Conservation (phyloP, 1,139 yeast genomes). For the Debaryomycetaceae sp. region DNA sequence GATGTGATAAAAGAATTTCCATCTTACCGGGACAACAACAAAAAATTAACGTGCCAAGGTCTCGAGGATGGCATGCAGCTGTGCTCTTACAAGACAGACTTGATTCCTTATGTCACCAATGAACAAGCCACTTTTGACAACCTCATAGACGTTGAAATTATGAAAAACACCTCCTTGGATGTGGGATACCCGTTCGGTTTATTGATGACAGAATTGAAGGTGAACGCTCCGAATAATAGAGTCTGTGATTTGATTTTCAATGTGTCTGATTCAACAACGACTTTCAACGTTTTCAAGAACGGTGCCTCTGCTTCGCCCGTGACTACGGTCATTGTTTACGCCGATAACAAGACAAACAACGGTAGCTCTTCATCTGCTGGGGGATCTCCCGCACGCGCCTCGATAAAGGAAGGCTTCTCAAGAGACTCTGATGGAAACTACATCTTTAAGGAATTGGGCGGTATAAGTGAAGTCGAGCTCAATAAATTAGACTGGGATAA, state of each 20-base stretch:
- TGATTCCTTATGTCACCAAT: conserved; percentile 51
- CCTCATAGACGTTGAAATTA: conserved; percentile 46
- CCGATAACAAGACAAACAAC: conserved; percentile 20
- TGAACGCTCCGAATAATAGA: conserved; percentile 60
- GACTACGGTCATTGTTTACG: conserved; percentile 52
- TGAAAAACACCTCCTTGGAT: conserved; percentile 46
- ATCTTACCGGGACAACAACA: conserved; percentile 42
- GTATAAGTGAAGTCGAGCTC: conserved; percentile 59
- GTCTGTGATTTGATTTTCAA: conserved; percentile 60
- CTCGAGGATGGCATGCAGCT: conserved; percentile 45
- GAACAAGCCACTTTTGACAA: conserved; percentile 34
- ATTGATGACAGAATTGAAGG: conserved; percentile 56
- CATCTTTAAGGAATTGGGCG: conserved; percentile 50
- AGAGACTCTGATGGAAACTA: conserved; percentile 50
- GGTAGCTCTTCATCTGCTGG: conserved; percentile 4
- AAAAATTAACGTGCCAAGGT: conserved; percentile 30
- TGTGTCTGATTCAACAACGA: conserved; percentile 28
- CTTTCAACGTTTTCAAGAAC: conserved; percentile 14
- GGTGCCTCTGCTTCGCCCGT: conserved; percentile 48
- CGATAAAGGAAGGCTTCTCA: conserved; percentile 51
- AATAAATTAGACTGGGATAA: conserved; percentile 64
- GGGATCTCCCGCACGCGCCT: conserved; percentile 4
- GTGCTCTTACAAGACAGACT: conserved; percentile 50
- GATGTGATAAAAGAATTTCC: conserved; percentile 58
- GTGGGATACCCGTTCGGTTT: conserved; percentile 59